phyloP scores from a whole-genome alignment of 495 filamentous ascomycete species.

The Copromyces sp. region DNA sequence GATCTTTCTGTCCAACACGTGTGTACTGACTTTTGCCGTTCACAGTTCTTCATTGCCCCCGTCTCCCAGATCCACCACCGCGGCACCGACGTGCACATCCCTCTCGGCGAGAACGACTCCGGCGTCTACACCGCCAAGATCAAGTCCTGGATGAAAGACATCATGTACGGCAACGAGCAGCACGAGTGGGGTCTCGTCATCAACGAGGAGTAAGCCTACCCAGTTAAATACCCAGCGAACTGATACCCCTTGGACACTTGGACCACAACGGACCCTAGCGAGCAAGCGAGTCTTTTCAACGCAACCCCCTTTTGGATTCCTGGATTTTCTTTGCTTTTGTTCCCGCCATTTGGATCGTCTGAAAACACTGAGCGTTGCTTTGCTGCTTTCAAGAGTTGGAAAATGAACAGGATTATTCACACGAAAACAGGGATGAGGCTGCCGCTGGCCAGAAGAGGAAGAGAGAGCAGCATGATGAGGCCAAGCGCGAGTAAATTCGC shows the following conservation, averaged over 20 bases:
- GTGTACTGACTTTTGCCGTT: background rate
- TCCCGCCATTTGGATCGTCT: background rate
- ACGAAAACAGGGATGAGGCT: background rate
- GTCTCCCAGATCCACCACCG: slow-evolving; percentile 65
- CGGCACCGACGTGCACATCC: slow-evolving; percentile 55
- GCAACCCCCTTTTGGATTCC: background rate
- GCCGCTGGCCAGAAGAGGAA: background rate
- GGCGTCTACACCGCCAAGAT: slow-evolving; percentile 56
- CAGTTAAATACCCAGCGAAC: slow-evolving; percentile 5
- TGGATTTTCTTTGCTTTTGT: background rate
- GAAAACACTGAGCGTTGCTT: background rate
- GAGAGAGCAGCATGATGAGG: background rate
- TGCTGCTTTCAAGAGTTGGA: background rate
- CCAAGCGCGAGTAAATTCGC: background rate
- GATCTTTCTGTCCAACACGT: background rate
- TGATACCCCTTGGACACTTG: background rate
- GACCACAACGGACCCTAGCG: background rate
- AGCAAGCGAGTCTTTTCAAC: background rate
- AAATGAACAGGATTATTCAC: background rate
- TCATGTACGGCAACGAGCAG: slow-evolving; percentile 76
- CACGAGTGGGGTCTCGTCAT: slow-evolving; percentile 76
- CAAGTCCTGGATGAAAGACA: slow-evolving; percentile 69
- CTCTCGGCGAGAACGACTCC: slow-evolving; percentile 45
- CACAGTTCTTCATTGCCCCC: slow-evolving; percentile 68
- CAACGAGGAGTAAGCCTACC: slow-evolving; percentile 36